These are phyloP conservation scores for Amylostereum chailletii DNA, from an alignment of 1,284 basidiomycete genomes.

Conservation along the genomic window DNA sequence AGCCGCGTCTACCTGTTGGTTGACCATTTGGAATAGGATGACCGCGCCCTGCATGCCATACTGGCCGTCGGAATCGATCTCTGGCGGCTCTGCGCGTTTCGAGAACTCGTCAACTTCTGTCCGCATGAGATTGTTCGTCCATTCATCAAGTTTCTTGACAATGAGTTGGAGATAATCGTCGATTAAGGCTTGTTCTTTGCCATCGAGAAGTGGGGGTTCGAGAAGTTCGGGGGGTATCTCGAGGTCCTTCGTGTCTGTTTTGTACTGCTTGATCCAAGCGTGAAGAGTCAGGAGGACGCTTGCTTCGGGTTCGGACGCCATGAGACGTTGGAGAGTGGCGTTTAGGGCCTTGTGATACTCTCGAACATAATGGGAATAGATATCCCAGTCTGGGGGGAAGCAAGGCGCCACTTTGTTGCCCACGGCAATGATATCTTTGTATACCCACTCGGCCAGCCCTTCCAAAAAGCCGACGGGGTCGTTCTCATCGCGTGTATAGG, in stretches of 20 bases:
- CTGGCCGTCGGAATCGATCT: slow-evolving; percentile 80
- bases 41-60: slow-evolving; percentile 91
- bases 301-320: slow-evolving; percentile 78
- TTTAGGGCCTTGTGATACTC: slow-evolving; percentile 93
- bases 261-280: slow-evolving; percentile 94
- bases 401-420: slow-evolving; percentile 83
- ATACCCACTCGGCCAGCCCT: slow-evolving; percentile 76
- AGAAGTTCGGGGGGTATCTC: slow-evolving; percentile 75
- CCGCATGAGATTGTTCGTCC: slow-evolving; percentile 91
- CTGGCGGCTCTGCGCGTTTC: slow-evolving; percentile 78
- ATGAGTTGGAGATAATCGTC: slow-evolving; percentile 95
- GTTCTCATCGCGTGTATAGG: slow-evolving; percentile 53
- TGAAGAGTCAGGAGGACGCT: slow-evolving; percentile 80
- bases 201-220: slow-evolving; percentile 87
- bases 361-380: slow-evolving; percentile 77
- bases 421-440: slow-evolving; percentile 89
- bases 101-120: slow-evolving; percentile 86
- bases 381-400: slow-evolving; percentile 90
- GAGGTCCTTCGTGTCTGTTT: slow-evolving; percentile 90
- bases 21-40: slow-evolving; percentile 97
- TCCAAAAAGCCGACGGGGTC: slow-evolving; percentile 74
- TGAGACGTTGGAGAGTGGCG: slow-evolving; percentile 61
- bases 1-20: slow-evolving; percentile 93
- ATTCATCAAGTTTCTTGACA: slow-evolving; percentile 94
- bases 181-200: slow-evolving; percentile 88